Percentiles rank a stretch among this genome's conserved stretches.
phyloP scores from a whole-genome alignment of 2,329 filamentous ascomycete species.

The Clonostachys rhizophaga region DNA sequence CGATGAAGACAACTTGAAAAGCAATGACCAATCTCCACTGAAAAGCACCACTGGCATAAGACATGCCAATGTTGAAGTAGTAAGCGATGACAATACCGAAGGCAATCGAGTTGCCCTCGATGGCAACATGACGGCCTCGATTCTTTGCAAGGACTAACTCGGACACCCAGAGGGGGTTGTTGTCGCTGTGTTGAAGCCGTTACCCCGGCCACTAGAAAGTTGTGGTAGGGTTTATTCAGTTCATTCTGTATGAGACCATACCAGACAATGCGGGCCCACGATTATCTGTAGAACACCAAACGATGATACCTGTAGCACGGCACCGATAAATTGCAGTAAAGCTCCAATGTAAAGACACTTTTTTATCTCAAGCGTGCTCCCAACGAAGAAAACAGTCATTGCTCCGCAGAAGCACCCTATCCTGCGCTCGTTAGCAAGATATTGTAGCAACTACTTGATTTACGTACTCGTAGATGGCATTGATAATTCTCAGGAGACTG shows the following conservation, averaged over 20 bases:
- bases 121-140: slow-evolving; percentile 64
- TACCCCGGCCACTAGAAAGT: slow-evolving; percentile 61
- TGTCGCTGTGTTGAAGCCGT: slow-evolving; percentile 66
- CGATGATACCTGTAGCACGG: background rate
- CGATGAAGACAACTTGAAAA: slow-evolving; percentile 54
- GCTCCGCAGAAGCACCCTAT: background rate
- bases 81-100: slow-evolving; percentile 60
- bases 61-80: slow-evolving; percentile 45
- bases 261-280: slow-evolving; percentile 25
- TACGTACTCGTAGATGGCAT: slow-evolving; percentile 1
- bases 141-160: slow-evolving; percentile 65
- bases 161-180: slow-evolving; percentile 68
- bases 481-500: background rate
- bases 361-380: background rate
- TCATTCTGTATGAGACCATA: too few relatives aligned
- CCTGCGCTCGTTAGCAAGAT: background rate
- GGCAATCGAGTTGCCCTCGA: slow-evolving; percentile 71
- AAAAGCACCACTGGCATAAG: slow-evolving; percentile 37
- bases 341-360: background rate
- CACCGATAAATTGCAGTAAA: background rate
- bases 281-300: slow-evolving; percentile 3
- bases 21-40: slow-evolving; percentile 68
- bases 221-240: too few relatives aligned
- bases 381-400: background rate
- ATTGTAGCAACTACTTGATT: too few relatives aligned